Evolutionary conservation across 2,329 filamentous ascomycete species (phyloP), one percentile per base, ranked within the genome.

Genomic region (Ophiostoma fasciatum): DNA sequence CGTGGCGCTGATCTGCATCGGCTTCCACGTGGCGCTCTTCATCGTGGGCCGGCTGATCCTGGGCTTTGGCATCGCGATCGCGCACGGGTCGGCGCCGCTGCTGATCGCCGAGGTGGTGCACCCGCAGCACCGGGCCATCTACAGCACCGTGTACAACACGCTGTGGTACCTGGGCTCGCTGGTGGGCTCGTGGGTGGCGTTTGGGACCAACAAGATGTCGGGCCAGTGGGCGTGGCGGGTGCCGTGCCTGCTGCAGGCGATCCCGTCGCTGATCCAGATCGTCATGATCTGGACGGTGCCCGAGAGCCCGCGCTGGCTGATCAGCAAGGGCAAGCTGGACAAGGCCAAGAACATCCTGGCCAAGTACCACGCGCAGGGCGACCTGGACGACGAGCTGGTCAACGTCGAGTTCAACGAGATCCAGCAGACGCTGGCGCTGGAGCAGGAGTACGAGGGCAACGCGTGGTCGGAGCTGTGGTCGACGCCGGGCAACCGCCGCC

Each of bases 1-100:
- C 35, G 57, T 62, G 20, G 54, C 53, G 3, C 48, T 62, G 15
- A 53, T 62, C 33, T 51, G 52, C 11, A 52, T 56, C 33, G 50
- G 54, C 36, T 45, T 50, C 40, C 57, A 54, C 42, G 40, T 40
- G 20, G 36, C 43, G 35, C 37, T 62, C 45, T 58, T 62, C 31
- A 40, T 46, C 30, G 39, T 44, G 11, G 40, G 42, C 28, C 44
- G 44, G 7, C 36, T 42, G 22, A 33, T 46, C 17, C 40, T 46
- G 14, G 44, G 44, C 13, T 44, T 46, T 23, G 41, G 44, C 23
- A 42, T 46, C 13, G 42, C 42, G 25, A 44, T 46, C 19, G 41
- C 37, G 19, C 41, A 42, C 28, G 40, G 40, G 8, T 37, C 34
- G 15, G 36, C 40, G 27, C 40, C 40, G 18, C 36, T 42, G 27